Conservation (phyloP, 192 early-diverging fungal species). For the Linnemannia elongata region DNA sequence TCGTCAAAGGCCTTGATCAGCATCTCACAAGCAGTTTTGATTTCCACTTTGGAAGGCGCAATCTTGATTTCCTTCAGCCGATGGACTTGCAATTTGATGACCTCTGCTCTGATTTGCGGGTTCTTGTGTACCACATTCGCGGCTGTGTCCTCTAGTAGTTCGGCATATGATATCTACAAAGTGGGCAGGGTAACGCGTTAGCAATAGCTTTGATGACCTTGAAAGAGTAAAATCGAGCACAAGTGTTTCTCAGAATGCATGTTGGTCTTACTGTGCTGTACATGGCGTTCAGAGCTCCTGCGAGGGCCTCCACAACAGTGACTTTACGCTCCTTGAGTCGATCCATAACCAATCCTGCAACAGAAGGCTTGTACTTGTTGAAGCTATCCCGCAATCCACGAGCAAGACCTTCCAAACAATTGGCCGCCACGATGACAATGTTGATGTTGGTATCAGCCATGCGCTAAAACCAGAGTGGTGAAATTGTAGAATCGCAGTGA, state of each 20-base stretch:
- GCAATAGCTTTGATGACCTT: not conserved
- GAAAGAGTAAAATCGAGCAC: too few relatives aligned
- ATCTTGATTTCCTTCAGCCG: conserved; percentile 80
- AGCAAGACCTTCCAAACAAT: conserved; percentile 87
- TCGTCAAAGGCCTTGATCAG: conserved; percentile 88
- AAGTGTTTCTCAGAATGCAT: not conserved
- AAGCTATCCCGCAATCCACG: conserved; percentile 84
- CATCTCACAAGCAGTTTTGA: conserved; percentile 84
- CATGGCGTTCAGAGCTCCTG: conserved; percentile 86
- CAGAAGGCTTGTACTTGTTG: conserved; percentile 80
- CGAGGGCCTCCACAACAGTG: conserved; percentile 86
- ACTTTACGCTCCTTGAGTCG: conserved; percentile 97
- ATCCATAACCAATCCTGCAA: conserved; percentile 83
- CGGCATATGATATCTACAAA: conserved; percentile 64
- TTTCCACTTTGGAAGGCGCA: conserved; percentile 82
- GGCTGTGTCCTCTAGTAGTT: conserved; percentile 84
- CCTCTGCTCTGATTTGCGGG: conserved; percentile 89
- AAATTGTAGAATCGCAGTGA: not conserved
- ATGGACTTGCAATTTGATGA: conserved; percentile 79
- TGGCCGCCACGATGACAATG: conserved; percentile 83
- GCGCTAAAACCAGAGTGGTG: conserved; percentile 53
- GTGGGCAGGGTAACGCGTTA: not conserved
- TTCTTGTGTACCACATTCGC: conserved; percentile 88
- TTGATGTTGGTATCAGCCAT: conserved; percentile 92
- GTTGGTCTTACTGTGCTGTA: conserved; percentile 70